A percentile compares a stretch with the other conserved stretches of the same genome.
Evolutionary conservation across 2,329 filamentous ascomycete species (phyloP).

Genomic region (Davidsoniella eucalypti): DNA sequence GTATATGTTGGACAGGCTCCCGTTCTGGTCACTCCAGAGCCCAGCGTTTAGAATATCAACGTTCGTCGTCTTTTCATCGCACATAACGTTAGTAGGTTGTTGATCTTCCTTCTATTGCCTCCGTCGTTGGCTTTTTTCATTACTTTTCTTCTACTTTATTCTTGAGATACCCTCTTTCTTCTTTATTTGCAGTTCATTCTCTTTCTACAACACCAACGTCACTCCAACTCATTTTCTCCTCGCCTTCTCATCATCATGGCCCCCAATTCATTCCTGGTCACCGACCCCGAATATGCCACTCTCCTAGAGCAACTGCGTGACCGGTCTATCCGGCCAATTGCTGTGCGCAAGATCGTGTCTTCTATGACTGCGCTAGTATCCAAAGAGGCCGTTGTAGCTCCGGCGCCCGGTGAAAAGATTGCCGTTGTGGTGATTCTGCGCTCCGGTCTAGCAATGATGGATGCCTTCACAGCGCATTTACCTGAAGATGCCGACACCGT

Average conservation of each 20-base stretch:
- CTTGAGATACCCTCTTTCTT: background rate
- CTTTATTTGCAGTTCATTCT: background rate
- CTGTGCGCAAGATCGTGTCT: constrained; percentile 16
- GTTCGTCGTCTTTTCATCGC: constrained; percentile 1
- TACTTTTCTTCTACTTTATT: background rate
- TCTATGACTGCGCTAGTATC: constrained; percentile 17
- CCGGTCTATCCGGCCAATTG: constrained; percentile 11
- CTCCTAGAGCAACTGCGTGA: constrained; percentile 13
- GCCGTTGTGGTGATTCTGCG: constrained; percentile 22
- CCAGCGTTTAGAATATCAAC: constrained; percentile 2
- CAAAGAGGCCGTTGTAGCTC: constrained; percentile 14
- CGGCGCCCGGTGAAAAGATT: constrained; percentile 16
- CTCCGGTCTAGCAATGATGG: constrained; percentile 23
- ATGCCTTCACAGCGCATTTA: constrained; percentile 48
- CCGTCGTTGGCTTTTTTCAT: background rate
- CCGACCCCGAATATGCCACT: constrained; percentile 7
- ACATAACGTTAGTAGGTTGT: background rate
- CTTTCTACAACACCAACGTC: background rate
- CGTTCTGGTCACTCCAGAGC: background rate
- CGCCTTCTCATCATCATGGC: constrained; percentile 4
- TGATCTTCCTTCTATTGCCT: too few species aligned
- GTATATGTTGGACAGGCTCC: constrained; percentile 5
- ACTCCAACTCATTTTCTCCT: background rate
- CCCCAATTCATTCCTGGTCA: constrained; percentile 7
- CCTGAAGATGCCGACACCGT: constrained; percentile 67